Percentiles rank a stretch among this genome's conserved stretches.
Evolutionary conservation across 1,139 yeast species (phyloP).

Genomic region (Hansenula sp.): DNA sequence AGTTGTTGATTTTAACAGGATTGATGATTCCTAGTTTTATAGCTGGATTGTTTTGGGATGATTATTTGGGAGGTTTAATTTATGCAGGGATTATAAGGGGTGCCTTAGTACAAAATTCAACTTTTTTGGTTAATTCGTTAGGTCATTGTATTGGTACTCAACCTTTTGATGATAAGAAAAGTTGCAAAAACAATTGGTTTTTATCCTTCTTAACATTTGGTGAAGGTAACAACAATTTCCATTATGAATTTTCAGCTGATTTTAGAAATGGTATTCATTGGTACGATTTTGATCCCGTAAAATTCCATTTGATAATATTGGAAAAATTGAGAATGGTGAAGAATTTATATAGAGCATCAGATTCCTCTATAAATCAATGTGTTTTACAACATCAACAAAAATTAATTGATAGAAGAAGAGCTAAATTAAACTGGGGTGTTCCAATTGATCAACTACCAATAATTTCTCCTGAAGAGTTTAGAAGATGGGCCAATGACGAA

Average conservation of each 20-base stretch:
- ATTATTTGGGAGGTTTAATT: constrained; percentile 49
- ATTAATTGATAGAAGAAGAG: constrained; percentile 50
- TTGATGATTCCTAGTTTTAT: constrained; percentile 45
- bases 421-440: constrained; percentile 74
- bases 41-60: constrained; percentile 40
- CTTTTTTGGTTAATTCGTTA: constrained; percentile 52
- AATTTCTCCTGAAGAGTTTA: constrained; percentile 47
- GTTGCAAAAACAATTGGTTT: constrained; percentile 45
- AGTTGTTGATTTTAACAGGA: constrained; percentile 41
- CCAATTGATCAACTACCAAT: constrained; percentile 66
- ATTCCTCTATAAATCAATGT: constrained; percentile 49
- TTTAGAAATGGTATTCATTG: constrained; percentile 48
- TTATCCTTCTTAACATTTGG: constrained; percentile 58
- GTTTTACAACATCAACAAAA: constrained; percentile 62
- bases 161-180: constrained; percentile 61
- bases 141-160: constrained; percentile 57
- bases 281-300: constrained; percentile 63
- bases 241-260: constrained; percentile 73
- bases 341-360: constrained; percentile 38
- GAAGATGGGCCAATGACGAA: constrained; percentile 29
- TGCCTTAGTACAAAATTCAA: constrained; percentile 53
- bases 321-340: constrained; percentile 34
- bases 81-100: constrained; percentile 61
- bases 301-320: constrained; percentile 48
- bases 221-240: constrained; percentile 64